Evolutionary conservation across 345 rosid species (phyloP).

Genomic region (Anacardium occidentale): DNA sequence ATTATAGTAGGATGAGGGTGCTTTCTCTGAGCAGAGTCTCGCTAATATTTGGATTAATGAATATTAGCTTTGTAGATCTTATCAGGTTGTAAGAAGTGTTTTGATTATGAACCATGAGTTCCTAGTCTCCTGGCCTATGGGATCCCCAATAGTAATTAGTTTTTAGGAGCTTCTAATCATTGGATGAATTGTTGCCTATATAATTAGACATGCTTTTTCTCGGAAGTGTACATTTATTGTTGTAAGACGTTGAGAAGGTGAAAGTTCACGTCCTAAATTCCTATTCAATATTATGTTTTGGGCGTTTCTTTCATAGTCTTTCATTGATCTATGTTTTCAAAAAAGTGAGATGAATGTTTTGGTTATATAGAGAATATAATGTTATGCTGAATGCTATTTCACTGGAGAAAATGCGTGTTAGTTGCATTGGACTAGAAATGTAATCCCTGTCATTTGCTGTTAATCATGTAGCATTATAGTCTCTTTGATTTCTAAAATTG

Average conservation of each 20-base stretch:
- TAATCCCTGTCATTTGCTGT: not conserved
- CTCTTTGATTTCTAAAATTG: not conserved
- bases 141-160: not conserved
- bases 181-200: not conserved
- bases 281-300: not conserved
- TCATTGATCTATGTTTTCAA: too few species aligned
- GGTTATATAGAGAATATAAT: not conserved
- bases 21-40: slow-evolving; percentile 1
- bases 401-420: not conserved
- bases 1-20: not conserved
- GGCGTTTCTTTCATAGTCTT: not conserved
- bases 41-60: not conserved
- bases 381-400: not conserved
- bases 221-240: not conserved
- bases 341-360: not conserved
- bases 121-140: not conserved
- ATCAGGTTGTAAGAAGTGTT: not conserved
- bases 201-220: not conserved
- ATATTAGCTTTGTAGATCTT: not conserved
- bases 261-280: not conserved
- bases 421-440: not conserved
- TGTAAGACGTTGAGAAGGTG: not conserved
- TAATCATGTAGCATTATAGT: not conserved
- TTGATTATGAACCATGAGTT: not conserved
- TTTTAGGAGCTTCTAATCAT: not conserved